Percentiles rank a stretch among this genome's conserved stretches.
These are phyloP conservation scores for Aspergillus glaucus DNA, from an alignment of 2,329 filamentous ascomycete genomes.

Conservation along the genomic window DNA sequence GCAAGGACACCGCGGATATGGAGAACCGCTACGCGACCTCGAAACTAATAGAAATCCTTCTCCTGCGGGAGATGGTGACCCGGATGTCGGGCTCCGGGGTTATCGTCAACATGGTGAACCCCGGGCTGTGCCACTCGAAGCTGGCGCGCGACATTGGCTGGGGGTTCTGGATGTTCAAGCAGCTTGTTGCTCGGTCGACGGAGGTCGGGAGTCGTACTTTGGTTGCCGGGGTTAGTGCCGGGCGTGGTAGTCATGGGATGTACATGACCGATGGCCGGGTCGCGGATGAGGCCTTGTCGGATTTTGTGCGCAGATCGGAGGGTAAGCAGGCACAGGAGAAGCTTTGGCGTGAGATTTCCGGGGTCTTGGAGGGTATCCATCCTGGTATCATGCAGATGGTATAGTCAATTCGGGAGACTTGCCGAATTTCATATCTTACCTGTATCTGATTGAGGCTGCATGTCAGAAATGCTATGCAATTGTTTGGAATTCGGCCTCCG, in stretches of 20 bases:
- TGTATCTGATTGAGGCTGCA: too few species aligned
- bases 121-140: constrained; percentile 39
- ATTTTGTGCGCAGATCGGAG: neutral
- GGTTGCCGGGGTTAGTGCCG: neutral
- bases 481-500: too few species aligned
- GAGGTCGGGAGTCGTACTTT: neutral
- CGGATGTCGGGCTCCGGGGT: constrained; percentile 25
- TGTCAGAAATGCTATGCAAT: too few species aligned
- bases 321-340: neutral
- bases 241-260: neutral
- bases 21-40: constrained; percentile 35
- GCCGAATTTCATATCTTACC: too few species aligned
- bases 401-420: too few species aligned
- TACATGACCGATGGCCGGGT: neutral
- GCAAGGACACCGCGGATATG: constrained; percentile 20
- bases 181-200: neutral
- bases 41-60: constrained; percentile 42
- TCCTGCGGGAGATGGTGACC: constrained; percentile 25
- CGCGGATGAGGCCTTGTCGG: neutral
- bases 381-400: neutral
- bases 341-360: neutral
- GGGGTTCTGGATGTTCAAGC: neutral
- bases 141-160: neutral
- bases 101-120: constrained; percentile 45
- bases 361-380: neutral